These are phyloP conservation scores for Euphorbia lathyris DNA, from an alignment of 345 rosid species.

Conservation along the genomic window DNA sequence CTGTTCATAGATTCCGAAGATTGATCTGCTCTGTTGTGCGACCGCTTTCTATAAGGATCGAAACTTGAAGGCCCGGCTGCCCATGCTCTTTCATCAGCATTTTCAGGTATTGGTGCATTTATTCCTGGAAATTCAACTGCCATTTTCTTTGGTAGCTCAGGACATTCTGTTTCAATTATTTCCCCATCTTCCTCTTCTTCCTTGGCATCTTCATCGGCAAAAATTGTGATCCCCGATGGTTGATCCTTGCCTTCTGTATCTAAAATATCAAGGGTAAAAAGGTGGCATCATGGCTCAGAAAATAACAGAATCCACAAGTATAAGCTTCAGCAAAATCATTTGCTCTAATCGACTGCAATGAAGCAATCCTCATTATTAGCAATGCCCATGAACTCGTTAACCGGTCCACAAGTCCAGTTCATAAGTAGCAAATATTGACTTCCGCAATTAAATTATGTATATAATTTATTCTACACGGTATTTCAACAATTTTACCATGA, in stretches of 20 bases:
- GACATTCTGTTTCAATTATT: slow-evolving; percentile 35
- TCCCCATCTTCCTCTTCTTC: slow-evolving; percentile 72
- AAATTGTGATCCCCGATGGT: slow-evolving; percentile 79
- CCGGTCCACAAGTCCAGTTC: too few species aligned
- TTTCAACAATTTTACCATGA: background rate
- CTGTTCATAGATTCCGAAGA: slow-evolving; percentile 37
- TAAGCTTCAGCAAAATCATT: background rate
- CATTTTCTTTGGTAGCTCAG: slow-evolving; percentile 49
- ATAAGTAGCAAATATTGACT: background rate
- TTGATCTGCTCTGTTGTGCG: slow-evolving; percentile 28
- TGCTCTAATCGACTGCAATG: background rate
- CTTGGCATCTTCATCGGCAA: slow-evolving; percentile 46
- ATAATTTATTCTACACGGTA: background rate
- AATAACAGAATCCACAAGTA: background rate
- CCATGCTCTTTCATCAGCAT: slow-evolving; percentile 71
- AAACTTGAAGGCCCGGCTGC: slow-evolving; percentile 39
- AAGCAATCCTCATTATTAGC: background rate
- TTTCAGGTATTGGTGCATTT: slow-evolving; percentile 77
- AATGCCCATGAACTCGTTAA: background rate
- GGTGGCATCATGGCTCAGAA: background rate
- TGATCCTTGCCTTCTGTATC: slow-evolving; percentile 57
- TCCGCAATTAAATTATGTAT: too few species aligned
- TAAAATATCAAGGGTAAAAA: slow-evolving; percentile 26
- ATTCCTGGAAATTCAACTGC: slow-evolving; percentile 73
- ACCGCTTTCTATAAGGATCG: slow-evolving; percentile 35